These are phyloP conservation scores for Isoetes engelmannii DNA, from an alignment of 83 land plant genomes.

Conservation along the genomic window DNA sequence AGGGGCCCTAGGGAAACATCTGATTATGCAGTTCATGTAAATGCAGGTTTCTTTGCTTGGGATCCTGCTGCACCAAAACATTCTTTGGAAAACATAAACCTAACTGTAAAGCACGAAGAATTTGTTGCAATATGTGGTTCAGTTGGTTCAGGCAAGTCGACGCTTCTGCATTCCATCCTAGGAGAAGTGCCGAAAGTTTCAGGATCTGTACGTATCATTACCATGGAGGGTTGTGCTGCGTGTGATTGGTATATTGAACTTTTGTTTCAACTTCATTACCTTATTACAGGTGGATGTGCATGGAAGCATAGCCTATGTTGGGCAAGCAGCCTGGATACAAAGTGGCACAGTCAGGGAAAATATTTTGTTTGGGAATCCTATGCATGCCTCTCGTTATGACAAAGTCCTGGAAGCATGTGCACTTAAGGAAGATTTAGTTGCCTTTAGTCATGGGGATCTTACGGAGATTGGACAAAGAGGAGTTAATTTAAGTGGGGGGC, in stretches of 20 bases:
- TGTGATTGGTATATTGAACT: not conserved
- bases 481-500: constrained; percentile 1
- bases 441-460: too few species aligned
- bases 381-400: too few species aligned
- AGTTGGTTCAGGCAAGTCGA: constrained; percentile 32
- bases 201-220: constrained; percentile 7
- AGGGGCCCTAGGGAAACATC: not conserved
- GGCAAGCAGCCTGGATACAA: too few species aligned
- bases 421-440: too few species aligned
- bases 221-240: not conserved
- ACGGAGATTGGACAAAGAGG: not conserved
- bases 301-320: too few species aligned
- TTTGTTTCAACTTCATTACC: not conserved
- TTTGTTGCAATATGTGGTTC: constrained; percentile 27
- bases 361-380: too few species aligned
- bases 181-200: constrained; percentile 16
- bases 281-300: not conserved
- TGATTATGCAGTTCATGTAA: not conserved
- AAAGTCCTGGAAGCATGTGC: too few species aligned
- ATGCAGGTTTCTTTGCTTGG: constrained; percentile 3
- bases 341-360: too few species aligned
- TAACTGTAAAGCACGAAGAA: not conserved
- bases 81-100: not conserved
- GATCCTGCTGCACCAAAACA: not conserved
- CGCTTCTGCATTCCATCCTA: constrained; percentile 26